phyloP scores from a whole-genome alignment of 768 basidiomycete genomes.

The Phanerochaete carnosa region DNA sequence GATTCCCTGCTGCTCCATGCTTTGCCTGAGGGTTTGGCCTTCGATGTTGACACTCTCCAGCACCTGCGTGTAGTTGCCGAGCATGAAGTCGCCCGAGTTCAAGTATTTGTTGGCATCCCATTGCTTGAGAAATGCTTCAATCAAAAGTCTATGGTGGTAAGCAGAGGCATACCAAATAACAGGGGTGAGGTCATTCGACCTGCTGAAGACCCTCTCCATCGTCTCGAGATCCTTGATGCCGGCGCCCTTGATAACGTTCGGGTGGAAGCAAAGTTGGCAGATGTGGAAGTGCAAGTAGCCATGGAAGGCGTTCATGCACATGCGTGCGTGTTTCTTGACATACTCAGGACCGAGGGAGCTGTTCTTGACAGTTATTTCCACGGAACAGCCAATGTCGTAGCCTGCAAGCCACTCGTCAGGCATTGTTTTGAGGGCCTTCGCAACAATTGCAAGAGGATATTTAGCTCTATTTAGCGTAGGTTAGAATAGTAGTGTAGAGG shows the following conservation, averaged over 20 bases:
- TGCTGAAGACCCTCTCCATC: constrained; percentile 26
- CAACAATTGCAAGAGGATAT: constrained; percentile 16
- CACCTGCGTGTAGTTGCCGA: constrained; percentile 30
- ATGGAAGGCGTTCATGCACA: constrained; percentile 29
- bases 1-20: neutral
- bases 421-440: constrained; percentile 5
- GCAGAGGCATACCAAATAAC: constrained; percentile 12
- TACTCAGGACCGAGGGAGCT: constrained; percentile 11
- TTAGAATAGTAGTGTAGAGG: neutral
- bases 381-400: constrained; percentile 21
- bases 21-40: constrained; percentile 8
- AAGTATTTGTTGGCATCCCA: constrained; percentile 22
- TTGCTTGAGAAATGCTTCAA: constrained; percentile 12
- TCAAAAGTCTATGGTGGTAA: constrained; percentile 6
- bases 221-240: no score
- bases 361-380: constrained; percentile 7
- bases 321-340: neutral
- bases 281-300: constrained; percentile 31
- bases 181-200: constrained; percentile 24
- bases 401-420: neutral
- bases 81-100: constrained; percentile 23
- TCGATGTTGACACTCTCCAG: constrained; percentile 22
- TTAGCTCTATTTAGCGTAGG: constrained; percentile 17
- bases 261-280: constrained; percentile 33
- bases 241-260: no score